Conservation (phyloP, 768 basidiomycete genomes). For the Termitomyces sp. region DNA sequence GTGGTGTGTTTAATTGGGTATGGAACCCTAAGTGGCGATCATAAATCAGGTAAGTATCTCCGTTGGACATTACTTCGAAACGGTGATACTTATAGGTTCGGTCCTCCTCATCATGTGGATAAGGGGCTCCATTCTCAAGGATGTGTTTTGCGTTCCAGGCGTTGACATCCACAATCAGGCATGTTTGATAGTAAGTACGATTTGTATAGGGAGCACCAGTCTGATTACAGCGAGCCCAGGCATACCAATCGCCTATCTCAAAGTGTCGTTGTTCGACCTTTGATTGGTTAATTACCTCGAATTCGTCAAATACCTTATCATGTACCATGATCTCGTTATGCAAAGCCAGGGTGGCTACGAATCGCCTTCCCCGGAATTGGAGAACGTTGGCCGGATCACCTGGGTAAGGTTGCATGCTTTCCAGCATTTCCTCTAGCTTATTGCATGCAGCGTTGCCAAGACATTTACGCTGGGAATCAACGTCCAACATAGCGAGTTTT, state of each 20-base stretch:
- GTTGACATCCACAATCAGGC: not conserved
- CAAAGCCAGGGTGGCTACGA: too few species aligned
- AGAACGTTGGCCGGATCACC: too few species aligned
- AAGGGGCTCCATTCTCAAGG: not conserved
- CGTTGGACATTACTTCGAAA: not conserved
- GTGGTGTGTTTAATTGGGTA: not conserved
- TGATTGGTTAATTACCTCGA: not conserved
- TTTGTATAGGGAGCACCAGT: not conserved
- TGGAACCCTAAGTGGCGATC: not conserved
- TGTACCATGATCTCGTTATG: not conserved
- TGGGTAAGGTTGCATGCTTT: too few species aligned
- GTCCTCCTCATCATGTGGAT: not conserved
- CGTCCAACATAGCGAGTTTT: too few species aligned
- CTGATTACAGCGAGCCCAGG: fast-evolving
- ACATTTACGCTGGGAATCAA: too few species aligned
- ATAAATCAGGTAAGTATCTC: not conserved
- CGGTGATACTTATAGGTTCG: not conserved
- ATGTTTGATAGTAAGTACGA: not conserved
- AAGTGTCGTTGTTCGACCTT: not conserved
- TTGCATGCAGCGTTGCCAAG: too few species aligned
- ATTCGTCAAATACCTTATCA: not conserved
- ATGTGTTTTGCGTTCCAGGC: not conserved
- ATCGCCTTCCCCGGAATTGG: too few species aligned
- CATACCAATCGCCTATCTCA: not conserved
- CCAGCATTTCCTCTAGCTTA: too few species aligned